Evolutionary conservation across 1,139 yeast species (phyloP), one percentile per base, ranked within the genome.

Genomic region (Yamadazyma diospyri): DNA sequence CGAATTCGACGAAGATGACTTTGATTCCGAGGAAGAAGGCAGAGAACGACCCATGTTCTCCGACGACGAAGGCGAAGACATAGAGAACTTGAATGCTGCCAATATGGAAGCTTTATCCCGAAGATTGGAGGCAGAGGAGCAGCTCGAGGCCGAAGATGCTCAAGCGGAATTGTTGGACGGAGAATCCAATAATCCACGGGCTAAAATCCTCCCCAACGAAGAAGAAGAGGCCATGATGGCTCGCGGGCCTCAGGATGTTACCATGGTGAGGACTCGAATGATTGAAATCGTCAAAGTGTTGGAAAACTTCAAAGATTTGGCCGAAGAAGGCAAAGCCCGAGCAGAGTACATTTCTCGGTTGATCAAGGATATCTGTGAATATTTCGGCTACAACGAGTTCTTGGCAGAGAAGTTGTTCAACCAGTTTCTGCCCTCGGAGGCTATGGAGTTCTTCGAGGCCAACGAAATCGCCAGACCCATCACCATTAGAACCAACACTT

Each of bases 391-490:
- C 64, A 77, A 92, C n/a, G 85, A 80, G 48, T 88, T 83, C 57
- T 73, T 94, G 51, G 98, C 98, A 18, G 97, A 88, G 52, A 89
- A 89, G 59, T 72, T 92, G 40, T 88, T 88, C 67, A 79, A 88
- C 50, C 70, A 92, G 42, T 94, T 94, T 57, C 78, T 94, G 11
- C 97, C 97, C 23, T 73, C 92, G 12, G 99, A 94, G 66, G 98
- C 98, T 12, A 77, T 94, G 74, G 98, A 92, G 60, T 94, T 94
- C 55, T 94, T 94, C 50, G 98, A 94, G 67, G 97, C 98, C 30
- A 92, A 92, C 63, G 99, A 94, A 65, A 86, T 89, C 38, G 85
- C 95, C 22, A 77, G 99, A 59, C 99, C 99, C 29, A 75, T 92
- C 38, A 92, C 98, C 19, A 89, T 94, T 48, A 82, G 99, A 69